Evolutionary conservation across 768 basidiomycete genomes (phyloP).

Genomic region (Hericium rajendrae): DNA sequence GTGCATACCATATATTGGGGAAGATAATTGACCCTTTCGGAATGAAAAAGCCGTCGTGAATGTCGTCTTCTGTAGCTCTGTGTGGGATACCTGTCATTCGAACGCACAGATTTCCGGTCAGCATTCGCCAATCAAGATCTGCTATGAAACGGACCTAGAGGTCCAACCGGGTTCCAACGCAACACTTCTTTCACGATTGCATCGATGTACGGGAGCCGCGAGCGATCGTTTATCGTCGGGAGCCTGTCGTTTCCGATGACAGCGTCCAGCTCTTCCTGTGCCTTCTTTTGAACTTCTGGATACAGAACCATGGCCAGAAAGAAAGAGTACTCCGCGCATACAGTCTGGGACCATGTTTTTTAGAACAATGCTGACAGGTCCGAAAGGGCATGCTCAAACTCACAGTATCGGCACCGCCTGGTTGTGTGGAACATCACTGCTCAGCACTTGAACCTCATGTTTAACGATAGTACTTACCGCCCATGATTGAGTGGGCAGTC

Average conservation of each 20-base stretch:
- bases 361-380: not conserved
- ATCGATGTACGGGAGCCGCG: slow-evolving; percentile 14
- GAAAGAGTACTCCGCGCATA: slow-evolving; percentile 17
- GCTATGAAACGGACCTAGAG: slow-evolving; percentile 2
- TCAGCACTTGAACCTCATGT: not conserved
- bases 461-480: not conserved
- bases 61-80: slow-evolving; percentile 25
- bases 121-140: not conserved
- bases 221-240: slow-evolving; percentile 13
- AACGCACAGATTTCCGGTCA: not conserved
- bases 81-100: slow-evolving; percentile 23
- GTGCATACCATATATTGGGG: slow-evolving; percentile 24
- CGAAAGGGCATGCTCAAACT: not conserved
- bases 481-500: slow-evolving; percentile 16
- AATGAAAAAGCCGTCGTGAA: slow-evolving; percentile 27
- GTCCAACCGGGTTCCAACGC: slow-evolving; percentile 15
- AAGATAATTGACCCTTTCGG: slow-evolving; percentile 28
- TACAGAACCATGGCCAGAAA: slow-evolving; percentile 21
- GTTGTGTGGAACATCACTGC: not conserved
- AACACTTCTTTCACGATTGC: slow-evolving; percentile 16
- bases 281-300: slow-evolving; percentile 14
- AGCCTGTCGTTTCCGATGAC: slow-evolving; percentile 14
- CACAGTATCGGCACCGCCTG: slow-evolving; percentile 16
- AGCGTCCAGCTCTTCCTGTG: slow-evolving; percentile 18
- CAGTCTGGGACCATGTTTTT: slow-evolving; percentile 6